Evolutionary conservation across 2,329 filamentous ascomycete species (phyloP).

Genomic region (Aureobasidium mangrovei): DNA sequence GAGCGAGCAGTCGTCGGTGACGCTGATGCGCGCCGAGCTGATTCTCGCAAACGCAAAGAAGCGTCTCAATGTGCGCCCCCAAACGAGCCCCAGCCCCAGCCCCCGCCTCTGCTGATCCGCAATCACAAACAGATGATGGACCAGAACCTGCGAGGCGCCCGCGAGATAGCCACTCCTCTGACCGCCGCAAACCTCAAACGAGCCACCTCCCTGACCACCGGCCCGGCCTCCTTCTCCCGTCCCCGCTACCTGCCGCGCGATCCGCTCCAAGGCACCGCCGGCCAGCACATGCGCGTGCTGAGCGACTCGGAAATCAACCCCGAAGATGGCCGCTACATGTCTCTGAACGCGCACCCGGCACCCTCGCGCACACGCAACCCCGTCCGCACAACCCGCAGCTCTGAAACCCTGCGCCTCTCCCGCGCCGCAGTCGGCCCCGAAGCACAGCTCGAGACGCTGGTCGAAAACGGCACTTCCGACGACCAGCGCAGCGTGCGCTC

Average conservation of each 20-base stretch:
- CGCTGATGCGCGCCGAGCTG: slow-evolving; percentile 72
- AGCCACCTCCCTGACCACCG: slow-evolving; percentile 25
- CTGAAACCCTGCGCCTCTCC: slow-evolving; percentile 30
- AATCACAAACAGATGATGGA: slow-evolving; percentile 67
- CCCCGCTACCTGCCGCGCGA: slow-evolving; percentile 4
- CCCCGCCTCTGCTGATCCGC: slow-evolving; percentile 2
- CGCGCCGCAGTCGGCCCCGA: slow-evolving; percentile 28
- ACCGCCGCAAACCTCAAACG: slow-evolving; percentile 31
- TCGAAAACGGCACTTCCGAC: slow-evolving; percentile 27
- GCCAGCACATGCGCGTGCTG: slow-evolving; percentile 50
- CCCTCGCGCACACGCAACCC: slow-evolving; percentile 16
- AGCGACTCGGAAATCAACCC: slow-evolving; percentile 50
- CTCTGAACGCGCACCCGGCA: slow-evolving; percentile 17
- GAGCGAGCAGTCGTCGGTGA: slow-evolving; percentile 57
- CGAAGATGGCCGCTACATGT: slow-evolving; percentile 22
- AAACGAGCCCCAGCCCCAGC: slow-evolving; percentile 28
- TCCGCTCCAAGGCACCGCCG: slow-evolving; percentile 14
- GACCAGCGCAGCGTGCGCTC: background rate
- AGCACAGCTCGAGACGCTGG: slow-evolving; percentile 32
- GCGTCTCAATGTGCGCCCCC: slow-evolving; percentile 58
- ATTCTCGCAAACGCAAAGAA: slow-evolving; percentile 91
- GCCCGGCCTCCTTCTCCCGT: background rate
- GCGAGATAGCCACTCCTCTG: slow-evolving; percentile 35
- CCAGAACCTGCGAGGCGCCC: slow-evolving; percentile 73
- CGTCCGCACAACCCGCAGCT: slow-evolving; percentile 28